Evolutionary conservation across 306 rosid genomes (phyloP).

Genomic region (Mucuna pruriens): DNA sequence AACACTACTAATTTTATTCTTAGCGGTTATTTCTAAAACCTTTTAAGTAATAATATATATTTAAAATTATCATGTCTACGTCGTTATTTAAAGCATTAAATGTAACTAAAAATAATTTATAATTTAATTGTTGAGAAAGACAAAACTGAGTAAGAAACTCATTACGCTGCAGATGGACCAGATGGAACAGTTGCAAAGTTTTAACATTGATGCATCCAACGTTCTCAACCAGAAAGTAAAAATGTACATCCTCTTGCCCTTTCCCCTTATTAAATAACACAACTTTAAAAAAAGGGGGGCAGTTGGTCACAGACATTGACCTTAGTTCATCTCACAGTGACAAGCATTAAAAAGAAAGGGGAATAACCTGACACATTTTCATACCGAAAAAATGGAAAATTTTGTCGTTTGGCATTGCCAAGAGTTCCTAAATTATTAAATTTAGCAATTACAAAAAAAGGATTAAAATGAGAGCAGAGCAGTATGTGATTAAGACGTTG

Average conservation of each 20-base stretch:
- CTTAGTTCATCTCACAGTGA: conserved; percentile 55
- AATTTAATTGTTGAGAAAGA: too few relatives aligned
- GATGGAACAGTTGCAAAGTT: conserved; percentile 26
- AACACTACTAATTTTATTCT: too few relatives aligned
- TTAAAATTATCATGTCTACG: too few relatives aligned
- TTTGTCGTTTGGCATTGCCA: conserved; percentile 74
- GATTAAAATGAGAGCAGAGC: conserved; percentile 16
- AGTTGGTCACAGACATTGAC: conserved; percentile 45
- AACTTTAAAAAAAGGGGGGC: conserved; percentile 44
- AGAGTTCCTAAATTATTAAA: conserved; percentile 70
- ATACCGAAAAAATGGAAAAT: conserved; percentile 57
- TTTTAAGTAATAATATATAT: too few relatives aligned
- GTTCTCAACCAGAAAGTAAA: conserved; percentile 48
- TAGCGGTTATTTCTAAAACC: too few relatives aligned
- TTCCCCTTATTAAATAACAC: conserved; percentile 67
- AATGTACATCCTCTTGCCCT: conserved; percentile 63
- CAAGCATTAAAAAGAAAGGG: conserved; percentile 56
- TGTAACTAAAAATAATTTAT: too few relatives aligned
- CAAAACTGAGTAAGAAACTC: not conserved
- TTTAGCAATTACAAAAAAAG: conserved; percentile 62
- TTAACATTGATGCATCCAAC: conserved; percentile 49
- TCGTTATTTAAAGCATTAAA: too few relatives aligned
- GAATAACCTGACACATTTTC: conserved; percentile 46
- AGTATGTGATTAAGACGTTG: conserved; percentile 51
- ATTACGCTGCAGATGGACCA: not conserved